Base-by-base conservation (phyloP, 352 stramenopile species). In the Pythium folliculosum region DNA sequence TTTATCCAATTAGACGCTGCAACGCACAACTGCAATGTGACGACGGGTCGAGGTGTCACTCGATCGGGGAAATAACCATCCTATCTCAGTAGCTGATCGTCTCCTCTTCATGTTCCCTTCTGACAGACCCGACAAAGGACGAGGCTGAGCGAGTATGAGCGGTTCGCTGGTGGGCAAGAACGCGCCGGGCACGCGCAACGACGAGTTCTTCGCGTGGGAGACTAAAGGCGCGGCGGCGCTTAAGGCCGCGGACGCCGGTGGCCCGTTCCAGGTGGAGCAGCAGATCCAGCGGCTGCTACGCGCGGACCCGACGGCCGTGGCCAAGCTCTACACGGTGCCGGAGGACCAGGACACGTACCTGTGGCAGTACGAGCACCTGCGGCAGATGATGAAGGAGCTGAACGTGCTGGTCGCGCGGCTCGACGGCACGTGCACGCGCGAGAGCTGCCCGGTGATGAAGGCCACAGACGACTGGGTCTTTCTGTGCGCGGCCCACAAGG, bases 391-490 rank as follows among this genome's bases (percentile, higher is more conserved):
- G 82, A 91, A 92, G 67, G 86, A 94, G 63, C 71, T 94, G 38
- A 94, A 94, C 51, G 75, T 89, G 17, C 76, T 94, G 38, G 86
- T 94, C 3, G 84, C 84, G 47, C 63, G 73, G 0, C 72, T 94
- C 27, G 82, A 91, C 59, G 80, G 79, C 3, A 71, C 60, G 52
- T 94, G 86, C 73, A 94, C 86, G 66, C 78, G 82, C 23, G 81
- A 89, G 69, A 80, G 70, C 37, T 94, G 86, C 53, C 69, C 75
- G 17, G 81, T 92, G 27, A 94, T 94, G 86, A 94, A 94, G 60
- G 86, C 86, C 48, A 94, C 86, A 48, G 86, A 94, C 75, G 86
- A 94, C 69, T 94, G 86, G 86, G 86, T 94, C 23, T 94, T 94
- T 60, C 70, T 94, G 10, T 94, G 86, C 60, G 86, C 86, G n/a